A percentile compares a stretch with the other conserved stretches of the same genome.
Conservation (phyloP, 352 stramenopile species). For the Saprolegnia parasitica region DNA sequence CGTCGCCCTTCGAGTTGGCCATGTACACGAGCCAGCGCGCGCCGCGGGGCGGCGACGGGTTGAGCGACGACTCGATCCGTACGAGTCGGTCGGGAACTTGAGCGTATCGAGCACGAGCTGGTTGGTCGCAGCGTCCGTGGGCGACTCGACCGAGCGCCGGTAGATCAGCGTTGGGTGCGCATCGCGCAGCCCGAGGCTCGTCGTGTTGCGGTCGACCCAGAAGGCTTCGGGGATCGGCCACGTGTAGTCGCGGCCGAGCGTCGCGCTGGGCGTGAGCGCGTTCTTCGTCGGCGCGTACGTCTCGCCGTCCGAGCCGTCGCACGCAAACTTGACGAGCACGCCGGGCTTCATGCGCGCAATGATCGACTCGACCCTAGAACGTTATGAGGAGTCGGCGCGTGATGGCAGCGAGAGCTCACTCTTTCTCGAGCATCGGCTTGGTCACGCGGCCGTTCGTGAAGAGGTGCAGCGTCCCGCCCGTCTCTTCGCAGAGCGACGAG, state of each 20-base stretch:
- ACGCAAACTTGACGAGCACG: slow-evolving; percentile 77
- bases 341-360: slow-evolving; percentile 55
- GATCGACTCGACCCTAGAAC: slow-evolving; percentile 18
- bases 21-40: slow-evolving; percentile 83
- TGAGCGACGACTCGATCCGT: slow-evolving; percentile 60
- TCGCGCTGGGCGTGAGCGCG: slow-evolving; percentile 65
- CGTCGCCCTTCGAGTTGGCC: slow-evolving; percentile 73
- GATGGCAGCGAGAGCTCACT: neutral
- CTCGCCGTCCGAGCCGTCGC: slow-evolving; percentile 47
- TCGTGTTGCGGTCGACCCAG: slow-evolving; percentile 79
- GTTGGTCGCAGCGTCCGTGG: slow-evolving; percentile 76
- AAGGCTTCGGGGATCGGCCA: slow-evolving; percentile 82
- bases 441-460: slow-evolving; percentile 38
- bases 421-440: slow-evolving; percentile 27
- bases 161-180: slow-evolving; percentile 74
- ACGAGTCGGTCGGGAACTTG: slow-evolving; percentile 80
- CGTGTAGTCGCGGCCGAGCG: slow-evolving; percentile 62
- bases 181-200: slow-evolving; percentile 61
- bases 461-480: slow-evolving; percentile 76
- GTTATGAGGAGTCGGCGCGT: neutral
- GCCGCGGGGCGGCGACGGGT: slow-evolving; percentile 52
- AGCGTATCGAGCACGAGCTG: slow-evolving; percentile 85
- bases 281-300: slow-evolving; percentile 56
- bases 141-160: slow-evolving; percentile 61
- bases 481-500: slow-evolving; percentile 81